Percentiles rank a stretch among this genome's conserved stretches.
These are phyloP conservation scores for Amanita thiersii DNA, from an alignment of 768 basidiomycete species.

Conservation along the genomic window DNA sequence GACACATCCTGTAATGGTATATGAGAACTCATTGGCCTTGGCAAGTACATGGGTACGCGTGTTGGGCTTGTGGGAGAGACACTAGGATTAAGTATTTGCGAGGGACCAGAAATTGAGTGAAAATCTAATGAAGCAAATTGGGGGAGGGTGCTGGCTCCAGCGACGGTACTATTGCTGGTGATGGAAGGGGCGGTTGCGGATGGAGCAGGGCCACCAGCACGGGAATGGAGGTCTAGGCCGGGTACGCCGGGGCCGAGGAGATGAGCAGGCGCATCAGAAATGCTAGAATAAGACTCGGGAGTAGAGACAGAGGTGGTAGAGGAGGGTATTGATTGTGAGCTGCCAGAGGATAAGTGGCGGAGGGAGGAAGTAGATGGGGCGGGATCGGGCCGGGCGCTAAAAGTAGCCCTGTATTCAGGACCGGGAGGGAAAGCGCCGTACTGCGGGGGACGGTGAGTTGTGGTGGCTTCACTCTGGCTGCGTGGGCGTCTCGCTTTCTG, in stretches of 20 bases:
- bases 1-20: constrained; percentile 19
- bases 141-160: background rate
- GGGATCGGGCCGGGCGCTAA: constrained; percentile 1
- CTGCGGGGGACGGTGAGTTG: constrained; percentile 43
- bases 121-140: constrained; percentile 1
- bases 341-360: background rate
- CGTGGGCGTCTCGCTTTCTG: constrained; percentile 80
- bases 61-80: constrained; percentile 5
- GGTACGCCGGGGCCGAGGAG: constrained; percentile 53
- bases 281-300: constrained; percentile 19
- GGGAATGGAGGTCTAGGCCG: constrained; percentile 21
- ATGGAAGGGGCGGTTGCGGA: no score
- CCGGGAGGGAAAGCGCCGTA: constrained; percentile 53
- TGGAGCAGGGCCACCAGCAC: constrained; percentile 11
- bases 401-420: constrained; percentile 21
- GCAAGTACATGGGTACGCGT: background rate
- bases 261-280: constrained; percentile 27
- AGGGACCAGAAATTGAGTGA: background rate
- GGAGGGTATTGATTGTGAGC: constrained; percentile 1
- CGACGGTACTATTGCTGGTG: no score
- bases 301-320: constrained; percentile 7
- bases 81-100: background rate
- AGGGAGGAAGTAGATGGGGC: constrained; percentile 1
- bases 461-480: constrained; percentile 45
- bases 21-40: constrained; percentile 2